Base-by-base conservation (phyloP, 495 filamentous ascomycete genomes). In the Xylaria telfairii region DNA sequence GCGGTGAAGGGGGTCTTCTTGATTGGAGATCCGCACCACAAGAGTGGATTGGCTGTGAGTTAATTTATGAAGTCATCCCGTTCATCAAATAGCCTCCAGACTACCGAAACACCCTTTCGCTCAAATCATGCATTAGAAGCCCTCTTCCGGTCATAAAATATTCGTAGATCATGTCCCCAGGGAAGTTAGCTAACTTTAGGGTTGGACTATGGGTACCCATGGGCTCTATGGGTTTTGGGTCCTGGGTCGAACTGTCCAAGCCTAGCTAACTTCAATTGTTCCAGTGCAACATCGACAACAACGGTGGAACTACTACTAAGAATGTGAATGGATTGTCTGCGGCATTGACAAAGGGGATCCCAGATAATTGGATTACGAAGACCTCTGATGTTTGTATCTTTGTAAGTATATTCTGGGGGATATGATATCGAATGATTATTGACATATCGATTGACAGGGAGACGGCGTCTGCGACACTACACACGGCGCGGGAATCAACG, bases 1-100 rank as follows among this genome's bases (percentile, higher is more conserved):
- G 53, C 54, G 7, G 54, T 68, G 17, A 68, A 61, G 66, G 66
- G 66, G 1, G 66, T 68, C 34, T 68, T 68, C 53, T 21, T 68
- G 9, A 60, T 68, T 30, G 54, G 66, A 15, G 26, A 68, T 24
- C 66, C 66, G 26, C 2, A 47, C 2, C 66, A 37, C 26, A 44
- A 49, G 41, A 46, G 41, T 9, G 66, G 66, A 3, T 49, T 46
- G 12, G 26, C 41, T 47, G 28, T 53, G 24, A 53, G n/a, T n/a
- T 53, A 26, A 26, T 13, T 21, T 21, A 53, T 26, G n/a, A 4
- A 26, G 47, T 19, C 21, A 53, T 53, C 47, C 4, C 24, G 47
- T 8, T 26, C 2, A 53, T 53, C 5, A 1, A 12, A 12, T 2
- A 46, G 13, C 15, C 3, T 17, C 42, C 5, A 3, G 42, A 46